Conservation (phyloP, 139 green algal genomes). For the Asterochloris sp. region DNA sequence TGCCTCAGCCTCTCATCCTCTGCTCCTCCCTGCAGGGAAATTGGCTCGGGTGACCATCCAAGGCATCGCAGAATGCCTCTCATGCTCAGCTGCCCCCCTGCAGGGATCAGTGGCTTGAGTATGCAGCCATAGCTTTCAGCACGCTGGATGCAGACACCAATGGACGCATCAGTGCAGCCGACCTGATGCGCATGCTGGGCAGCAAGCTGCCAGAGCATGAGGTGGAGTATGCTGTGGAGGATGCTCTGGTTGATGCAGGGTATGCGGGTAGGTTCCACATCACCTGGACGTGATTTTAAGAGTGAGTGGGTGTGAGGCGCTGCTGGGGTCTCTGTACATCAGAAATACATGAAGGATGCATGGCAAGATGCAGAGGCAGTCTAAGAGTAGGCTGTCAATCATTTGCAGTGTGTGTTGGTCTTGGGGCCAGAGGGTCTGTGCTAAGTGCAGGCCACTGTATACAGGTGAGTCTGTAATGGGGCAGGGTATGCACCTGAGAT, state of each 20-base stretch:
- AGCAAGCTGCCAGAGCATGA: conserved; percentile 75
- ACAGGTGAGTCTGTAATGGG: too few relatives aligned
- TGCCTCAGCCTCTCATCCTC: background rate
- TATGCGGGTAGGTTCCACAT: conserved; percentile 25
- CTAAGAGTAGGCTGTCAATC: too few relatives aligned
- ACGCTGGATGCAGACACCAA: conserved; percentile 47
- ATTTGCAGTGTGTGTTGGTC: too few relatives aligned
- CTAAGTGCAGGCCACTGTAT: too few relatives aligned
- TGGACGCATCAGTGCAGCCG: conserved; percentile 32
- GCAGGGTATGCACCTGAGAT: too few relatives aligned
- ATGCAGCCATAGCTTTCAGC: conserved; percentile 60
- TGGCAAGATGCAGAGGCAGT: too few relatives aligned
- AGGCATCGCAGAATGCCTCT: background rate
- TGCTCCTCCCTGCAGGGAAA: background rate
- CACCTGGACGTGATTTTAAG: too few relatives aligned
- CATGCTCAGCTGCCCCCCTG: background rate
- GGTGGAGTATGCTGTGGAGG: conserved; percentile 73
- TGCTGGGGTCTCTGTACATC: too few relatives aligned
- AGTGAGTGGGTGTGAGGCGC: too few relatives aligned
- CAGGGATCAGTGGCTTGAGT: conserved; percentile 73
- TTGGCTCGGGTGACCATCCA: background rate
- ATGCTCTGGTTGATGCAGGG: conserved; percentile 68
- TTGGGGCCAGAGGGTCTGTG: too few relatives aligned
- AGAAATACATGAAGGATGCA: too few relatives aligned
- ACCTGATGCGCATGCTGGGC: conserved; percentile 55